phyloP scores from a whole-genome alignment of 2,329 filamentous ascomycete species.

The Fusarium duplospermum region DNA sequence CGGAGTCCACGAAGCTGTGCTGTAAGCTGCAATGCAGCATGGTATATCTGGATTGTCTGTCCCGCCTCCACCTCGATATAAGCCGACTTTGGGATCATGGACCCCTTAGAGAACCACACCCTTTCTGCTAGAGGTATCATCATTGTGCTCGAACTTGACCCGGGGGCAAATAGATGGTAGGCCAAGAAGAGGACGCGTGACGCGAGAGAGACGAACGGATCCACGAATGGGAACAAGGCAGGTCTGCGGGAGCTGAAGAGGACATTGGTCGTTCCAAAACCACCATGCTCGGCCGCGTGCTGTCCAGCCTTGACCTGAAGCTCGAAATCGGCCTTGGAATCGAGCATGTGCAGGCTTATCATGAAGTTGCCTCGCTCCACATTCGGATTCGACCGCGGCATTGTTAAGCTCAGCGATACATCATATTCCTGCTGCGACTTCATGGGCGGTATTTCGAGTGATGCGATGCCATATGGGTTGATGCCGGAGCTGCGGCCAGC shows the following conservation, averaged over 20 bases:
- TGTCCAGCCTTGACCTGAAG: constrained; percentile 44
- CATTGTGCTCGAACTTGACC: constrained; percentile 72
- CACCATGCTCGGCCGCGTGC: constrained; percentile 47
- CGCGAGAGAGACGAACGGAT: constrained; percentile 73
- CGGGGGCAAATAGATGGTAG: constrained; percentile 75
- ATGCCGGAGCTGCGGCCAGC: constrained; percentile 53
- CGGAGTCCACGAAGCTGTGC: constrained; percentile 81
- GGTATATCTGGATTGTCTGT: constrained; percentile 81
- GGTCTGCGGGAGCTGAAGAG: constrained; percentile 77
- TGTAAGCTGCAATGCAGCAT: constrained; percentile 73
- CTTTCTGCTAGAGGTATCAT: constrained; percentile 78
- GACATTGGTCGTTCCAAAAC: constrained; percentile 54
- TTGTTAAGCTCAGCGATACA: constrained; percentile 76
- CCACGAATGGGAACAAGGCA: constrained; percentile 83
- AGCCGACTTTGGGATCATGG: constrained; percentile 58
- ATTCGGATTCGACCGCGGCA: constrained; percentile 85
- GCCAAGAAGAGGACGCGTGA: constrained; percentile 72
- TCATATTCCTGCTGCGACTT: constrained; percentile 86
- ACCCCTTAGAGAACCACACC: constrained; percentile 67
- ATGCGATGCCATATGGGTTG: constrained; percentile 65
- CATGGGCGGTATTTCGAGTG: constrained; percentile 63
- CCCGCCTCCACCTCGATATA: constrained; percentile 76
- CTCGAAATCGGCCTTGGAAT: constrained; percentile 48
- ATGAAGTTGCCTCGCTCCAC: constrained; percentile 91
- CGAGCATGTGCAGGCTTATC: constrained; percentile 80